Evolutionary conservation across 306 rosid species (phyloP), one percentile per base, ranked within the genome.

Genomic region (Prunus kanzakura): DNA sequence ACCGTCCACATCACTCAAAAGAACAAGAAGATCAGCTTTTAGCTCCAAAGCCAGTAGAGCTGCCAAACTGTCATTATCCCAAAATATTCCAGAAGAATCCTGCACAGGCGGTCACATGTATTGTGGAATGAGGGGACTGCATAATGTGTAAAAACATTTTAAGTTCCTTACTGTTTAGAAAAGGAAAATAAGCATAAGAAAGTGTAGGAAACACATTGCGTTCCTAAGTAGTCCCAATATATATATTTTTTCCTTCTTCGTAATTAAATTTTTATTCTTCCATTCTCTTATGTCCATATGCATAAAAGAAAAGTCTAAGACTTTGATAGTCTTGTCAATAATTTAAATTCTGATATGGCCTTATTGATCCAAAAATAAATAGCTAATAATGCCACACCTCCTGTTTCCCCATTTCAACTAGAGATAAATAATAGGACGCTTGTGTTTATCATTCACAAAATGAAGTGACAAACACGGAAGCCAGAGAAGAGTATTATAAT

Each of bases 1-100:
- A 79, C 99, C 99, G 6, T 92, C 99, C 20, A 95, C 97, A 61
- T 95, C 99, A 72, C 99, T 95, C 89, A 95, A 88, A 82, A 95
- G 86, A 81, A 95, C 81, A 82, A 95, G 98, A 83, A 95, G 92
- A 85, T 92, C 99, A 69, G 99, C 99, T 82, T 91, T 92, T 74
- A 95, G 79, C 86, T 95, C 99, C 90, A 95, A 83, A 80, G 97
- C 97, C 88, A 95, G 81, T 58, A 95, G 88, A 77, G 99, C 99
- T 30, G 99, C 89, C 85, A 95, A 91, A 91, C 99, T 95, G 85
- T 95, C 99, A 80, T 95, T 95, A 77, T 95, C 99, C 99, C 99
- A 95, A 88, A 95, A 95, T 84, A 95, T 95, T 80, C 99, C 99
- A 81, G 97, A 95, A 74, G 98, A 89, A 79, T 92, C 99, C 97